A percentile compares a stretch with the other conserved stretches of the same genome.
Conservation (phyloP, 495 filamentous ascomycete genomes). For the Pyrenopolyporus hunteri region DNA sequence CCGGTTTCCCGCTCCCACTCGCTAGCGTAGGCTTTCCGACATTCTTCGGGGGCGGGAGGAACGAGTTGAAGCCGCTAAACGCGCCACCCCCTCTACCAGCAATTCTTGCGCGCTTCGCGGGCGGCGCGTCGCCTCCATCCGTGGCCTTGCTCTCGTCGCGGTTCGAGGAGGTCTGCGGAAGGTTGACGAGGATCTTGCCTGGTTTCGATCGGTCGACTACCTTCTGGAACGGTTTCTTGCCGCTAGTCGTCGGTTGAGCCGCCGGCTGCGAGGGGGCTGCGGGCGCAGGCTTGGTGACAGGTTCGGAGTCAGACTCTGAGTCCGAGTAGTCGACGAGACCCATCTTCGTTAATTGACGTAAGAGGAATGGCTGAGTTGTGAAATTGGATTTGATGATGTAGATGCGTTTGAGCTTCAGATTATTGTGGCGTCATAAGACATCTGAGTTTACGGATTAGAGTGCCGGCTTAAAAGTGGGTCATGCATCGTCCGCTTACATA, state of each 20-base stretch:
- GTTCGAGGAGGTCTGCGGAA: slow-evolving; percentile 58
- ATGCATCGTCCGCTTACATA: neutral
- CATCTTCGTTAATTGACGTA: slow-evolving; percentile 55
- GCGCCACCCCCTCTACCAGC: slow-evolving; percentile 49
- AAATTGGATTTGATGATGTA: slow-evolving; percentile 13
- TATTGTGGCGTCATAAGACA: slow-evolving; percentile 31
- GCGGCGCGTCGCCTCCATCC: slow-evolving; percentile 56
- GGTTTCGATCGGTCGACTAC: slow-evolving; percentile 79
- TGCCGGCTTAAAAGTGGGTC: slow-evolving; percentile 11
- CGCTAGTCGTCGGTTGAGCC: slow-evolving; percentile 42
- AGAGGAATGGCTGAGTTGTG: neutral
- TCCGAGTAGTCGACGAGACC: slow-evolving; percentile 83
- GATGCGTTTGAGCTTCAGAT: slow-evolving; percentile 14
- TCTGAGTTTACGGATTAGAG: neutral
- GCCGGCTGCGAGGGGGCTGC: slow-evolving; percentile 16
- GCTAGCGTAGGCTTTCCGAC: slow-evolving; percentile 42
- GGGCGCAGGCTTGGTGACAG: slow-evolving; percentile 48
- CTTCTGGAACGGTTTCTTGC: slow-evolving; percentile 68
- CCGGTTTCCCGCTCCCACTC: slow-evolving; percentile 44
- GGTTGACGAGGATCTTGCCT: slow-evolving; percentile 79
- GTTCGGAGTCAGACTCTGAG: slow-evolving; percentile 75
- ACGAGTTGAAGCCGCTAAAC: slow-evolving; percentile 81
- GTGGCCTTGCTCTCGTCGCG: slow-evolving; percentile 43
- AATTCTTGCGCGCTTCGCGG: slow-evolving; percentile 71
- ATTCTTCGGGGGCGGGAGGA: slow-evolving; percentile 86